Evolutionary conservation across 2,329 filamentous ascomycete genomes (phyloP).

Genomic region (Ophiocordyceps camponoti-rufipedis): DNA sequence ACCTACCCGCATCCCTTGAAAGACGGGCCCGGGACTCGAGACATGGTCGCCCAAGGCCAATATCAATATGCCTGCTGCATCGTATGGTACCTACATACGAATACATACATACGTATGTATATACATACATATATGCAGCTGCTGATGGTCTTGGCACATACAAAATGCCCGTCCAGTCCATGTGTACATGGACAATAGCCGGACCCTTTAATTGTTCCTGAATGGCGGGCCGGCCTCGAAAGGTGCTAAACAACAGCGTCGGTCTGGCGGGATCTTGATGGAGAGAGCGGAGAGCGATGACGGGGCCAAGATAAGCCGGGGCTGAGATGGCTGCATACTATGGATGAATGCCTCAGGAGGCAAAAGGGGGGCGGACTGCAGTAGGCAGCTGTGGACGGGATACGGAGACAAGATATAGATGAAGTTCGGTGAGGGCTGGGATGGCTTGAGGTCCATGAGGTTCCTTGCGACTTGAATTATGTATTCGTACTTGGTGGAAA

Average conservation of each 20-base stretch:
- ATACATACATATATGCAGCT: neutral
- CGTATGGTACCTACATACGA: neutral
- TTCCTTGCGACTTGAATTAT: neutral
- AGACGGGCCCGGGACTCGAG: no score
- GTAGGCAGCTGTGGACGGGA: neutral
- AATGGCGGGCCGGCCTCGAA: no score
- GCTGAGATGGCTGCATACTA: neutral
- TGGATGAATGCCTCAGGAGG: no score
- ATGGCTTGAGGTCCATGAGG: neutral
- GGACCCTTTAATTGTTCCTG: no score
- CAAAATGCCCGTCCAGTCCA: no score
- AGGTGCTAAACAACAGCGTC: neutral
- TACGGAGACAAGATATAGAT: neutral
- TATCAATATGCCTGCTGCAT: neutral
- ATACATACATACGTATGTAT: neutral
- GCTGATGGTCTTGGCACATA: no score
- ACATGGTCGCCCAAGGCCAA: no score
- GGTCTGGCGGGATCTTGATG: neutral
- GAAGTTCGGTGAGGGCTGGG: conserved; percentile 2
- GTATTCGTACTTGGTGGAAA: no score
- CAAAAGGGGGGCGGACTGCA: neutral
- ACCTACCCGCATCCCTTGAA: no score
- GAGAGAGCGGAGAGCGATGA: neutral
- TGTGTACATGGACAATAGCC: no score
- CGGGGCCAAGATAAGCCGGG: neutral